Conservation (phyloP, 2,329 filamentous ascomycete species). For the Monosporascus sp. region DNA sequence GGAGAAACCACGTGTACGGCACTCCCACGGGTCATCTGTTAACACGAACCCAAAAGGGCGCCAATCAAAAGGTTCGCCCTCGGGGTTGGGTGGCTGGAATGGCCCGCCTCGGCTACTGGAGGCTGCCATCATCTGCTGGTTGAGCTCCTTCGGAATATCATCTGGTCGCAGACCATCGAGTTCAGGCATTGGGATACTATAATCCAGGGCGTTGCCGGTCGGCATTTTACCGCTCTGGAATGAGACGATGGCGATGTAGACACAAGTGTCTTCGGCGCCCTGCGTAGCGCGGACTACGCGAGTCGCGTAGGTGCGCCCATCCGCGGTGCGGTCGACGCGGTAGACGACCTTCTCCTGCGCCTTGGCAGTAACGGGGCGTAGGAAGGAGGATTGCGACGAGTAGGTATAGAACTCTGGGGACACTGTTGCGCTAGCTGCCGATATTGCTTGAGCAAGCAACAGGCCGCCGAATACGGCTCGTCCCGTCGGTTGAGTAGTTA, state of each 20-base stretch:
- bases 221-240: constrained; percentile 23
- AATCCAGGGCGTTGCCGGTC: neutral
- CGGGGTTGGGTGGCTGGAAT: neutral
- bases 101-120: no score
- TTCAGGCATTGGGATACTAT: neutral
- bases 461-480: no score
- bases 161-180: neutral
- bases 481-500: no score
- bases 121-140: neutral
- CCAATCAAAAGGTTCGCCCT: constrained; percentile 2
- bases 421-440: constrained; percentile 9
- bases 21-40: neutral
- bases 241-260: constrained; percentile 8
- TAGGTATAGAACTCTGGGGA: constrained; percentile 3
- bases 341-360: constrained; percentile 1
- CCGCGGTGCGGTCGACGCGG: constrained; percentile 1
- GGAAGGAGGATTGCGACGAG: constrained; percentile 12
- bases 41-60: neutral
- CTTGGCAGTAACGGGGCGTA: constrained; percentile 2
- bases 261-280: neutral
- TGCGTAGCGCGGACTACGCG: constrained; percentile 6
- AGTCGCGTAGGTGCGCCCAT: constrained; percentile 8
- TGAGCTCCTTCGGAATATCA: neutral
- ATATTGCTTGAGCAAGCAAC: constrained; percentile 5
- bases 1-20: neutral